phyloP scores from a whole-genome alignment of 2,329 filamentous ascomycete genomes.

The Phaeosphaeriaceae sp. region DNA sequence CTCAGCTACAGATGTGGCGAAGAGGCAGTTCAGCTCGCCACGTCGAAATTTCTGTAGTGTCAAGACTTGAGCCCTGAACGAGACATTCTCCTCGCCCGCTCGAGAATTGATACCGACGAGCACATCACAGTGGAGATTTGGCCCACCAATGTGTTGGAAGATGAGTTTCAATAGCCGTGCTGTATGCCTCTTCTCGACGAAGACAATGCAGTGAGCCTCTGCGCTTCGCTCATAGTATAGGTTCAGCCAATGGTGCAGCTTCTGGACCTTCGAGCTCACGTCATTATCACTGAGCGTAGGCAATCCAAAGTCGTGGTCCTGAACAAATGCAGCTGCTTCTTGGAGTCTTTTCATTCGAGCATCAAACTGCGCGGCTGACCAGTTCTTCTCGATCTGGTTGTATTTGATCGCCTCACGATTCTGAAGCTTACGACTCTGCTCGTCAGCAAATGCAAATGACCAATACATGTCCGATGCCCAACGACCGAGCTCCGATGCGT shows the following conservation, averaged over 20 bases:
- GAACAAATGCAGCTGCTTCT: constrained; percentile 64
- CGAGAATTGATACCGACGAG: constrained; percentile 67
- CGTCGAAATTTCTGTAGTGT: constrained; percentile 71
- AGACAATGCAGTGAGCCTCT: constrained; percentile 80
- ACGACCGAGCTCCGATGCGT: constrained; percentile 72
- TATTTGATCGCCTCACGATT: constrained; percentile 57
- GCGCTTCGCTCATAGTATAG: constrained; percentile 67
- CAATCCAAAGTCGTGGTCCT: constrained; percentile 56
- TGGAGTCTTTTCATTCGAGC: constrained; percentile 63
- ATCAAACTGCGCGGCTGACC: constrained; percentile 54
- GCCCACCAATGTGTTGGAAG: constrained; percentile 65
- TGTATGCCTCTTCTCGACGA: constrained; percentile 80
- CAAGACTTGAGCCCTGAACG: constrained; percentile 76
- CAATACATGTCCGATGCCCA: constrained; percentile 89
- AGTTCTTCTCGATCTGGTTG: constrained; percentile 32
- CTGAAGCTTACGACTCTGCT: constrained; percentile 67
- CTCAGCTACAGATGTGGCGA: constrained; percentile 70
- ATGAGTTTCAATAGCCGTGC: constrained; percentile 76
- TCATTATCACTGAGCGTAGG: constrained; percentile 47
- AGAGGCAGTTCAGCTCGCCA: constrained; percentile 66
- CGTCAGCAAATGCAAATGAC: constrained; percentile 71
- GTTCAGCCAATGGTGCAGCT: constrained; percentile 67
- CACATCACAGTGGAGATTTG: constrained; percentile 65
- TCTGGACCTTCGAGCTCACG: constrained; percentile 76
- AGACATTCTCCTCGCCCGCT: constrained; percentile 67